Conservation (phyloP, 192 early-diverging fungal genomes). For the Cetraspora pellucida region DNA sequence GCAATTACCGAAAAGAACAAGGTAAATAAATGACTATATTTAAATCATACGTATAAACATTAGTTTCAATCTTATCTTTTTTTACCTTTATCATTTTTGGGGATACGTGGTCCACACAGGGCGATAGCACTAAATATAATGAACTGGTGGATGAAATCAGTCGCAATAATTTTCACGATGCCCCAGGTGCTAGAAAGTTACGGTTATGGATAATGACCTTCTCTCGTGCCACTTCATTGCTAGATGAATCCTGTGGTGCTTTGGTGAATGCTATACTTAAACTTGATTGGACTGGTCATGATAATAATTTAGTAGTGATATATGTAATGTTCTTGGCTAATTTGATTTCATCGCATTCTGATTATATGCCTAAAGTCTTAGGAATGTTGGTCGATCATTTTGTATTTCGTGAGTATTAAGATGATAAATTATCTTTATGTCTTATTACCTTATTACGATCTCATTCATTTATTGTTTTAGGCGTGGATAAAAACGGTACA, state of each 20-base stretch:
- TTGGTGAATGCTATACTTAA: neutral
- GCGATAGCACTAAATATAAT: too few species aligned
- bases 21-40: too few species aligned
- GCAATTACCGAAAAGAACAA: too few species aligned
- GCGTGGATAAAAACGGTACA: neutral
- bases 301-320: slow-evolving; percentile 11
- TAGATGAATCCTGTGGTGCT: slow-evolving; percentile 5
- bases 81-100: too few species aligned
- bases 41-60: too few species aligned
- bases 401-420: neutral
- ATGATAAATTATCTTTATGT: neutral
- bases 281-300: slow-evolving; percentile 3
- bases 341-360: neutral
- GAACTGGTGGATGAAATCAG: too few species aligned
- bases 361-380: neutral
- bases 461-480: neutral
- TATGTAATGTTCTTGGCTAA: slow-evolving; percentile 6
- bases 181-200: neutral
- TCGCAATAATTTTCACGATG: too few species aligned
- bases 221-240: neutral
- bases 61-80: too few species aligned
- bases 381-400: slow-evolving; percentile 5
- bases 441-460: neutral
- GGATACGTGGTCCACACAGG: too few species aligned
- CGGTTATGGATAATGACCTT: neutral